phyloP scores from a whole-genome alignment of 495 filamentous ascomycete genomes.

The Articulospora tetracladia region DNA sequence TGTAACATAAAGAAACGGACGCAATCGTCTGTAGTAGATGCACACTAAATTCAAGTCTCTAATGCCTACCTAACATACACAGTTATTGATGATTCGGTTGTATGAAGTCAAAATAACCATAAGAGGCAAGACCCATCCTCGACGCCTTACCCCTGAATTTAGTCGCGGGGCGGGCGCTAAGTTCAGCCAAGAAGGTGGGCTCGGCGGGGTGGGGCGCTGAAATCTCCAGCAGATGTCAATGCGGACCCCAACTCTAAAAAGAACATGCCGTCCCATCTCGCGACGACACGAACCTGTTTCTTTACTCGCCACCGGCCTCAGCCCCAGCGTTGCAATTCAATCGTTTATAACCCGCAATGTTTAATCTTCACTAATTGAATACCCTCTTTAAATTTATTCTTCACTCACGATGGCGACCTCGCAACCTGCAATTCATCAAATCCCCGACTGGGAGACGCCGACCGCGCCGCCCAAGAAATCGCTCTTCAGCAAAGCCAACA shows the following conservation, averaged over 20 bases:
- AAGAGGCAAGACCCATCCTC: not conserved
- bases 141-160: not conserved
- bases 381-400: not conserved
- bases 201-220: too few relatives aligned
- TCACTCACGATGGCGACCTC: not conserved
- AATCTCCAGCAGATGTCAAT: not conserved
- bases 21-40: too few relatives aligned
- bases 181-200: not conserved
- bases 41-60: too few relatives aligned
- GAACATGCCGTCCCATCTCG: not conserved
- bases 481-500: slow-evolving; percentile 16
- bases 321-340: not conserved
- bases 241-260: not conserved
- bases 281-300: not conserved
- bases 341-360: not conserved
- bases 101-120: not conserved
- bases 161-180: not conserved
- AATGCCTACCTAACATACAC: too few relatives aligned
- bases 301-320: not conserved
- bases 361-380: not conserved
- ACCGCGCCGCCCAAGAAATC: slow-evolving; percentile 28
- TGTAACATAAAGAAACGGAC: too few relatives aligned
- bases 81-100: too few relatives aligned
- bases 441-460: slow-evolving; percentile 37
- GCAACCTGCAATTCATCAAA: slow-evolving; percentile 20